Base-by-base conservation (phyloP, 169 alveolate species). In the Toxoplasma gondii region DNA sequence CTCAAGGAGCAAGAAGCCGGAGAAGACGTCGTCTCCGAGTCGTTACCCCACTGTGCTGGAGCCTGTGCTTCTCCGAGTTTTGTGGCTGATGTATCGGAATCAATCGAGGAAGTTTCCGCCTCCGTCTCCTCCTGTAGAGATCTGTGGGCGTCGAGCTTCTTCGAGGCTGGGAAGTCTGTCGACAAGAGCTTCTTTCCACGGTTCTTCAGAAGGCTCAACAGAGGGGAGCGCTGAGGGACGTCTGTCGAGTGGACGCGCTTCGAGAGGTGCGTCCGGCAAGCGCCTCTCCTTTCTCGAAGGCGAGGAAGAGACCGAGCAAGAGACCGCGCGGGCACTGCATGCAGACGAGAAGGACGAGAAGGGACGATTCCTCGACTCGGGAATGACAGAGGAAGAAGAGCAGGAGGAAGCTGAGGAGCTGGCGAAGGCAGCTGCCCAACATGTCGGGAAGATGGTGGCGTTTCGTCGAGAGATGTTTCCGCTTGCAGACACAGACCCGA, bases 381-480 rank as follows among this genome's bases (percentile, higher is more conserved):
- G 74, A 31, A 82, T 82, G 90, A 43, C 90, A 7, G 67, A 24
- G 34, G 36, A 82, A 82, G 90, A 82, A 43, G 90, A 82, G 29
- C 22, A 31, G 41, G 90, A 12, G 19, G 90, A 82, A 38, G 90
- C 90, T 17, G 39, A 31, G 41, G 67, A 43, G 41, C 64, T 82
- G 58, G 90, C 90, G 69, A 17, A 17, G 67, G 90, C 86, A 24
- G 70, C 97, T 41, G 43, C 88, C 64, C 92, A 69, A 83, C 97
- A 95, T 64, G 41, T 95, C 39, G 88, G 39, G 58, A 81, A 41
- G 54, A 93, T 95, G 97, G 74, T 90, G 39, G 93, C 64, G 31
- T 96, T 97, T 95, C 96, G 97, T 39, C 83, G 74, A 22, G 67
- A 82, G 34, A 91, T 88, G 27, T 96, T 88, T 70, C 97, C 97